Evolutionary conservation across 1,284 basidiomycete genomes (phyloP).

Genomic region (Cutaneotrichosporon arboriforme): DNA sequence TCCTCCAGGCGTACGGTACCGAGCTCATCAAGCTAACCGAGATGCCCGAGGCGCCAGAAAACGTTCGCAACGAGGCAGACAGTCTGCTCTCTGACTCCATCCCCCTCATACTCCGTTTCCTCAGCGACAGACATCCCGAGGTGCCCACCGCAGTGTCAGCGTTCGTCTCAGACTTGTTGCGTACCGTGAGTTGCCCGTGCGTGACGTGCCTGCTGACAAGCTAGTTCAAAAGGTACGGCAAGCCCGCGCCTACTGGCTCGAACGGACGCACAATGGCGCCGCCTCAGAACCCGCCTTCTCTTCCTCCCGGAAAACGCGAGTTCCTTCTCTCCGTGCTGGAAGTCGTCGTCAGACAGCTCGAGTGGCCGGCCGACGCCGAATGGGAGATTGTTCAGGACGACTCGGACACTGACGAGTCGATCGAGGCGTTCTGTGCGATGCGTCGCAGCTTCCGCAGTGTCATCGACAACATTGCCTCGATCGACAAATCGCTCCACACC

Average conservation of each 20-base stretch:
- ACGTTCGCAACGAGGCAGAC: constrained; percentile 65
- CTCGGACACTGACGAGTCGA: constrained; percentile 80
- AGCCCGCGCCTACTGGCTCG: constrained; percentile 10
- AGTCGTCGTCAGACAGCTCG: constrained; percentile 70
- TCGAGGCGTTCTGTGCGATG: constrained; percentile 74
- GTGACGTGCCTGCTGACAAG: constrained; percentile 4
- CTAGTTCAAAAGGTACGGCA: constrained; percentile 28
- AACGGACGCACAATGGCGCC: constrained; percentile 23
- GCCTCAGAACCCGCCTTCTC: constrained; percentile 32
- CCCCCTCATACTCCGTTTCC: constrained; percentile 78
- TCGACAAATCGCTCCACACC: constrained; percentile 51
- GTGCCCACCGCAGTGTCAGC: constrained; percentile 78
- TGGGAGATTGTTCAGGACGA: constrained; percentile 79
- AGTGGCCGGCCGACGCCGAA: constrained; percentile 60
- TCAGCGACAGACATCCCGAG: constrained; percentile 83
- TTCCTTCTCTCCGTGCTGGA: constrained; percentile 77
- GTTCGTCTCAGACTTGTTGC: constrained; percentile 67
- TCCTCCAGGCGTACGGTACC: constrained; percentile 75
- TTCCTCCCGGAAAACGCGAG: constrained; percentile 63
- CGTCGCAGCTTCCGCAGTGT: constrained; percentile 59
- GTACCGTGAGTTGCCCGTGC: constrained; percentile 55
- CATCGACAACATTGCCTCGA: constrained; percentile 91
- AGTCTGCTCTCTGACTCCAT: constrained; percentile 64
- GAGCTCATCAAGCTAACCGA: constrained; percentile 76
- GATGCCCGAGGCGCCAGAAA: constrained; percentile 52